Conservation (phyloP, 768 basidiomycete species). For the Boletus bicolor region DNA sequence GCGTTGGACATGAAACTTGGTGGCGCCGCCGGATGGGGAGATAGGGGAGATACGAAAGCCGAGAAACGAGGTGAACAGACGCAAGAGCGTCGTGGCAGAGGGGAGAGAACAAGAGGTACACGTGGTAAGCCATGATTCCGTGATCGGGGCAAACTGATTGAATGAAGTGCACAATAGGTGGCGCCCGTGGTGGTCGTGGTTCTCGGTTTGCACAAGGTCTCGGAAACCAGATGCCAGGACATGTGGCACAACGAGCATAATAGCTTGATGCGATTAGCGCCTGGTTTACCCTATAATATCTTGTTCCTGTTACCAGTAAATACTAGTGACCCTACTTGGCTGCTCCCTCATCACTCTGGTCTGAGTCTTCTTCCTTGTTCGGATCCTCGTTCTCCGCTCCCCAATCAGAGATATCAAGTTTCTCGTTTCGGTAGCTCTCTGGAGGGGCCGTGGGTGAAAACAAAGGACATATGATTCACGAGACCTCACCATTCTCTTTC, state of each 20-base stretch:
- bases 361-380: conserved; percentile 11
- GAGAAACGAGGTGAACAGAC: conserved; percentile 80
- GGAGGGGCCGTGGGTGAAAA: background rate
- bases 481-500: conserved; percentile 49
- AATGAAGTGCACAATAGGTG: conserved; percentile 38
- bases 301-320: background rate
- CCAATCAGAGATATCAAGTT: conserved; percentile 57
- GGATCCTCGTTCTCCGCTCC: conserved; percentile 35
- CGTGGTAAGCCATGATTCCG: conserved; percentile 44
- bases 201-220: conserved; percentile 81
- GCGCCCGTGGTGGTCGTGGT: conserved; percentile 70
- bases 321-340: conserved; percentile 1
- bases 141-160: background rate
- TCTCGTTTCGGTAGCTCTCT: conserved; percentile 58
- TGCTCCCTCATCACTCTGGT: conserved; percentile 12
- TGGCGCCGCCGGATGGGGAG: conserved; percentile 47
- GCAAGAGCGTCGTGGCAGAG: conserved; percentile 73
- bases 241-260: conserved; percentile 20
- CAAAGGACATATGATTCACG: background rate
- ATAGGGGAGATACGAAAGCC: conserved; percentile 56
- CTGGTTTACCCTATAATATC: background rate
- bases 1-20: conserved; percentile 81
- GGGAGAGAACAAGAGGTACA: conserved; percentile 53
- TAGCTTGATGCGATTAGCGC: conserved; percentile 8
- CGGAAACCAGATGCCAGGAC: conserved; percentile 70